Evolutionary conservation across 164 flowering plant genomes (phyloP).

Genomic region (Stephania cephalantha): DNA sequence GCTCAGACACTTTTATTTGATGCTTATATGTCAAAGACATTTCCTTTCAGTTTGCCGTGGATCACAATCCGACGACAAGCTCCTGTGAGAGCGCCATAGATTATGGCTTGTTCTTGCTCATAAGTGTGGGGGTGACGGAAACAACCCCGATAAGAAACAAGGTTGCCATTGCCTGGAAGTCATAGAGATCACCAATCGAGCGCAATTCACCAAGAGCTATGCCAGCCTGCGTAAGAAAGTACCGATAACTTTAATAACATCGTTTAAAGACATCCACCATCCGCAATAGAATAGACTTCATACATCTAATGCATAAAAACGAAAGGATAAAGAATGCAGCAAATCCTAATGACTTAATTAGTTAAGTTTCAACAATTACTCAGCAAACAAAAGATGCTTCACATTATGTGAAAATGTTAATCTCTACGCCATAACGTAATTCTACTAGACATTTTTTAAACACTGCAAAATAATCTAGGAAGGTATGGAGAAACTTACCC

Average conservation of each 20-base stretch:
- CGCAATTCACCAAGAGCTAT: constrained; percentile 79
- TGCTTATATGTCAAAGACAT: constrained; percentile 2
- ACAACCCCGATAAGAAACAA: constrained; percentile 76
- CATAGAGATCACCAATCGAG: constrained; percentile 80
- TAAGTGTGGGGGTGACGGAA: constrained; percentile 69
- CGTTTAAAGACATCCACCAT: background rate
- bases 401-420: background rate
- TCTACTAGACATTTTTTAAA: background rate
- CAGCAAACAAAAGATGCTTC: background rate
- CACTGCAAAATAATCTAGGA: background rate
- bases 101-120: constrained; percentile 44
- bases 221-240: constrained; percentile 62
- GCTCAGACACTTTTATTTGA: background rate
- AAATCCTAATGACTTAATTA: no score
- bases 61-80: background rate
- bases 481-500: constrained; percentile 36
- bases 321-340: no score
- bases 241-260: background rate
- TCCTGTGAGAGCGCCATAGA: background rate
- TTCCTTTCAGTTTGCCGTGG: background rate
- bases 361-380: no score
- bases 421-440: background rate
- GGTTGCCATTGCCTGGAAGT: constrained; percentile 75
- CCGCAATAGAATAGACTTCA: background rate
- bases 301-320: background rate